Conservation (phyloP, 163 green algal genomes). For the Scenedesmus sp. region DNA sequence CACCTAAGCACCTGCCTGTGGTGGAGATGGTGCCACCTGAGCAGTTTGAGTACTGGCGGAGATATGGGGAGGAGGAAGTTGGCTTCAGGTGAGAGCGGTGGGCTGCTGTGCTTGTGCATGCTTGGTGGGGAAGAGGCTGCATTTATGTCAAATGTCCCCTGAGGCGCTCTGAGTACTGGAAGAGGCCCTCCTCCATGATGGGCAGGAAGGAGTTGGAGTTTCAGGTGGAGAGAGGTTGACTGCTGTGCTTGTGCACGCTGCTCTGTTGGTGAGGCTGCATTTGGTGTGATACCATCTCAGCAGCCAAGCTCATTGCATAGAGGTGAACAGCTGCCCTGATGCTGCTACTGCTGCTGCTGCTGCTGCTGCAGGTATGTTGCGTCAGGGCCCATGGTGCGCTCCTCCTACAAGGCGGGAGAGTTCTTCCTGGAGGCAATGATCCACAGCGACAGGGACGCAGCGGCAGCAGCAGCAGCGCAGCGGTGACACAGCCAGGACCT, state of each 20-base stretch:
- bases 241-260: not conserved
- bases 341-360: not conserved
- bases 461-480: not conserved
- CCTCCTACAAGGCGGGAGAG: constrained; percentile 86
- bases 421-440: constrained; percentile 90
- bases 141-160: constrained; percentile 68
- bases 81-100: constrained; percentile 74
- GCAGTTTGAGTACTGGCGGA: constrained; percentile 93
- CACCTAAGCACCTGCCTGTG: constrained; percentile 87
- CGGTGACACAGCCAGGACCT: not conserved
- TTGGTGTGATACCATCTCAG: not conserved
- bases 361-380: constrained; percentile 82
- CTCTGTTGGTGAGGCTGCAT: too few relatives aligned
- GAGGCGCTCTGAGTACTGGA: constrained; percentile 95
- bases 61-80: constrained; percentile 82
- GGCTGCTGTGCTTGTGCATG: not conserved
- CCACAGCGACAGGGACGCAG: not conserved
- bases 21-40: constrained; percentile 89
- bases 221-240: constrained; percentile 60
- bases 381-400: constrained; percentile 86
- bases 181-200: constrained; percentile 63
- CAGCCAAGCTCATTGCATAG: not conserved
- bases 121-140: not conserved
- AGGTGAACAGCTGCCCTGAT: constrained; percentile 8
- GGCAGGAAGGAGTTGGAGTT: constrained; percentile 81